Percentiles rank a stretch among this genome's conserved stretches.
phyloP scores from a whole-genome alignment of 108 stramenopile genomes.

The Cafeteria roenbergensis region DNA sequence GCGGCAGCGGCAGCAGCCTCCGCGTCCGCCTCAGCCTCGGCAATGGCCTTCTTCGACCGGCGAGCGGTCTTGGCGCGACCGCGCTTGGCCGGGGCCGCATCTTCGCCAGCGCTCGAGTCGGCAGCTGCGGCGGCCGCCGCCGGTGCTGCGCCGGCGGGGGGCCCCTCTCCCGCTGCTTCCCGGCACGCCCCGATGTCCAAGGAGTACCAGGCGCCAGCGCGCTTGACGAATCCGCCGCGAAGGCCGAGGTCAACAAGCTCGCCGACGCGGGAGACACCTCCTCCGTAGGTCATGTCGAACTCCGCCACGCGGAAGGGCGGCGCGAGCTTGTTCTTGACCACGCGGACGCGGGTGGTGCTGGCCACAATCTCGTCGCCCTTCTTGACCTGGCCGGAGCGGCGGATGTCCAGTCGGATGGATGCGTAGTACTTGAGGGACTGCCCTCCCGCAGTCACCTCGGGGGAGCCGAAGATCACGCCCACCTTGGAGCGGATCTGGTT shows the following conservation, averaged over 20 bases:
- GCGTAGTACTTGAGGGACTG: slow-evolving; percentile 88
- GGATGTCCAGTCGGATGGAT: slow-evolving; percentile 63
- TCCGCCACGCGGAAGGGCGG: slow-evolving; percentile 69
- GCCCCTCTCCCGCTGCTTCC: no score
- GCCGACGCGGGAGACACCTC: slow-evolving; percentile 65
- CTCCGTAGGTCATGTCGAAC: slow-evolving; percentile 70
- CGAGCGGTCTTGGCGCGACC: no score
- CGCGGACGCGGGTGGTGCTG: slow-evolving; percentile 70
- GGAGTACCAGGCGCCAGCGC: no score
- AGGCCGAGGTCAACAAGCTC: slow-evolving; percentile 58
- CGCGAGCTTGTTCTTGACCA: slow-evolving; percentile 89
- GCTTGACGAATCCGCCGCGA: no score
- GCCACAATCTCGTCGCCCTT: slow-evolving; percentile 71
- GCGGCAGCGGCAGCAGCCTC: background rate
- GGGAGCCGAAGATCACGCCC: slow-evolving; percentile 75
- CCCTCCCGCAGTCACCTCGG: slow-evolving; percentile 85
- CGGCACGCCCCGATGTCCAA: no score
- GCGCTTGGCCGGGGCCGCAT: no score
- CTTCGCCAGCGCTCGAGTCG: no score
- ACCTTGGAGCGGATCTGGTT: slow-evolving; percentile 76
- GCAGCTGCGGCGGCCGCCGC: no score
- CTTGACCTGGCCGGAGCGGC: slow-evolving; percentile 57
- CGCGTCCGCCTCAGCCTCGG: background rate
- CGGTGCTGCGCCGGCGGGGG: no score
- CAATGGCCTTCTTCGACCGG: no score